phyloP scores from a whole-genome alignment of 1,284 basidiomycete genomes.

The Xerocomus amazonicus region DNA sequence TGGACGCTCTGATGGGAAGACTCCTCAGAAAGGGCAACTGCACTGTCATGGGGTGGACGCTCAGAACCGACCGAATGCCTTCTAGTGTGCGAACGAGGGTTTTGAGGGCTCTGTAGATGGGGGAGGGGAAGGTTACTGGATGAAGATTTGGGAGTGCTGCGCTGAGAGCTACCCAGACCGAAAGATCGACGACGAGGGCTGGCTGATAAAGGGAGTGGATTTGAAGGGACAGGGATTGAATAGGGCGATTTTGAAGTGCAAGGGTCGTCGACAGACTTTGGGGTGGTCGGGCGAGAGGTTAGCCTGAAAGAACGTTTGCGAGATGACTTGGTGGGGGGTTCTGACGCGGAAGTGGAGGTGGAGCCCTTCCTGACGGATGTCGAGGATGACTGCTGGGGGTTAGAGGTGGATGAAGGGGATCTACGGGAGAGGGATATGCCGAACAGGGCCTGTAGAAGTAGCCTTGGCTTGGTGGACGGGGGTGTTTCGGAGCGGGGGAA shows the following conservation, averaged over 20 bases:
- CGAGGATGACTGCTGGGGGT: slow-evolving; percentile 16
- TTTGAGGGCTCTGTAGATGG: slow-evolving; percentile 9
- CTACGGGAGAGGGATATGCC: slow-evolving; percentile 43
- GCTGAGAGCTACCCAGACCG: slow-evolving; percentile 29
- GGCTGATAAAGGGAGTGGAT: slow-evolving; percentile 30
- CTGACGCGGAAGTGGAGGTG: slow-evolving; percentile 25
- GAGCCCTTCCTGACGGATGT: slow-evolving; percentile 24
- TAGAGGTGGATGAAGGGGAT: slow-evolving; percentile 33
- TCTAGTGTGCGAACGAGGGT: slow-evolving; percentile 25
- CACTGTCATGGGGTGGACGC: slow-evolving; percentile 31
- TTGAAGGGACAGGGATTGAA: slow-evolving; percentile 29
- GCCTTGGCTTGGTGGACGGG: slow-evolving; percentile 26
- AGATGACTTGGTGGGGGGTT: slow-evolving; percentile 11
- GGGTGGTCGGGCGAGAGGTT: slow-evolving; percentile 31
- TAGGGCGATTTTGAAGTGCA: slow-evolving; percentile 20
- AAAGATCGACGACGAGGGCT: slow-evolving; percentile 35
- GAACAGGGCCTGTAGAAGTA: slow-evolving; percentile 46
- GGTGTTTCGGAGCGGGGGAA: slow-evolving; percentile 31
- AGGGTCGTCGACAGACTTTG: slow-evolving; percentile 29
- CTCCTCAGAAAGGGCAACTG: slow-evolving; percentile 34
- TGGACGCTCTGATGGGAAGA: slow-evolving; percentile 10
- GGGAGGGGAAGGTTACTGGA: slow-evolving; percentile 28
- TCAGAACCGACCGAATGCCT: slow-evolving; percentile 31
- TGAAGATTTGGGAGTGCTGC: slow-evolving; percentile 32
- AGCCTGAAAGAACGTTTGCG: slow-evolving; percentile 34